Percentiles rank a stretch among this genome's conserved stretches.
Conservation (phyloP, 2,329 filamentous ascomycete species). For the Helotiales sp. region DNA sequence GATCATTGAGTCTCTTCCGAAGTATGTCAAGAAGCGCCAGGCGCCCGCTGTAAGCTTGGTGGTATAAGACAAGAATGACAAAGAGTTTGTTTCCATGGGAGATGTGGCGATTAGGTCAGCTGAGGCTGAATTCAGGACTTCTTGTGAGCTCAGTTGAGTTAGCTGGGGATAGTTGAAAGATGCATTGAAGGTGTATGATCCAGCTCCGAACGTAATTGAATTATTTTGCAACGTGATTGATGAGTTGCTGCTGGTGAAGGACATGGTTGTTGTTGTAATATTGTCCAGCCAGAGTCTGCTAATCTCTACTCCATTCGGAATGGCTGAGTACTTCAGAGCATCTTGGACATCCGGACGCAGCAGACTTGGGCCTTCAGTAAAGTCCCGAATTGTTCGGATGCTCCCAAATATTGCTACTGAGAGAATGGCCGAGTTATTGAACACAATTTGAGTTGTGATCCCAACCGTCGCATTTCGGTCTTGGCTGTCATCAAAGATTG, state of each 20-base stretch:
- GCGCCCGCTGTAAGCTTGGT: conserved; percentile 63
- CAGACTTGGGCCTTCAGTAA: conserved; percentile 56
- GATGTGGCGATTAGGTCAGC: conserved; percentile 46
- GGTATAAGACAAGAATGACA: conserved; percentile 64
- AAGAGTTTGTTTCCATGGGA: conserved; percentile 48
- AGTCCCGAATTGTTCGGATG: conserved; percentile 62
- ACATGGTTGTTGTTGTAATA: conserved; percentile 54
- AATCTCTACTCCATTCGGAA: conserved; percentile 45
- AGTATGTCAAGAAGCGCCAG: conserved; percentile 68
- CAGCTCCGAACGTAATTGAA: conserved; percentile 49
- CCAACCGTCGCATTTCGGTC: conserved; percentile 47
- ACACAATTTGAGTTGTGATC: conserved; percentile 51
- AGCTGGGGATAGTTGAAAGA: conserved; percentile 64
- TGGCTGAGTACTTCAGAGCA: conserved; percentile 44
- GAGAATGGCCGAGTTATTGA: conserved; percentile 58
- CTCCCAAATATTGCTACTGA: conserved; percentile 60
- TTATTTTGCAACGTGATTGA: conserved; percentile 42
- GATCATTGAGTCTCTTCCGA: conserved; percentile 66
- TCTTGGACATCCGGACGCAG: conserved; percentile 55
- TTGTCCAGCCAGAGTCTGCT: conserved; percentile 63
- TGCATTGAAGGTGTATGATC: conserved; percentile 58
- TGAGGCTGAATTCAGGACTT: conserved; percentile 51
- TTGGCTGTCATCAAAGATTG: conserved; percentile 40
- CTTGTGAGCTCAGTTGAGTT: conserved; percentile 47
- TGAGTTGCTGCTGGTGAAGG: conserved; percentile 40